These are phyloP conservation scores for Alternaria incomplexa DNA, from an alignment of 2,329 filamentous ascomycete species.

Conservation along the genomic window DNA sequence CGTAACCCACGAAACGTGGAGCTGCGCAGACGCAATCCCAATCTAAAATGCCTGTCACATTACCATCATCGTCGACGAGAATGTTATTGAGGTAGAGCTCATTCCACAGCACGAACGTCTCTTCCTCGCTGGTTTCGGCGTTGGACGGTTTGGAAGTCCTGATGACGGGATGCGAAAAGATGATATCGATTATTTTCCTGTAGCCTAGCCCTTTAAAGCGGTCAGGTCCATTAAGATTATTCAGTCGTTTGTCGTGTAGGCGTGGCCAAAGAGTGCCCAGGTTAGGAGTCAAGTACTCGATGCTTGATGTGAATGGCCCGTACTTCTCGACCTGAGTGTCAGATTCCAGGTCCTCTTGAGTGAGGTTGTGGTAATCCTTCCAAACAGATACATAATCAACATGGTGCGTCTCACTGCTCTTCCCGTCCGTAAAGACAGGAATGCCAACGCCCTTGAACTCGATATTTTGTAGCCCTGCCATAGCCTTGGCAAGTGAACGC, in stretches of 20 bases:
- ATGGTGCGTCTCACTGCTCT: not conserved
- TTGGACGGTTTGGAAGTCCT: not conserved
- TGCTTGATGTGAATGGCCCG: not conserved
- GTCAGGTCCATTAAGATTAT: not conserved
- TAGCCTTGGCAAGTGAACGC: not conserved
- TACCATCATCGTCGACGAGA: not conserved
- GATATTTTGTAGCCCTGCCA: not conserved
- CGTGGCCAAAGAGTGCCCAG: not conserved
- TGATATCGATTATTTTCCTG: not conserved
- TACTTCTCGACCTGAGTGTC: not conserved
- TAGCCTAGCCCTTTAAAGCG: not conserved
- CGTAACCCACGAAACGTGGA: not conserved
- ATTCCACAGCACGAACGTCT: not conserved
- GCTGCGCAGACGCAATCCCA: not conserved
- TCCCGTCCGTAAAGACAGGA: not conserved
- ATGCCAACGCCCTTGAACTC: not conserved
- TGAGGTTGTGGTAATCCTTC: not conserved
- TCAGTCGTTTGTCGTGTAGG: too few species aligned
- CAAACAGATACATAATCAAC: not conserved
- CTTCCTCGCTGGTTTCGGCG: not conserved
- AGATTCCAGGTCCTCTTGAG: not conserved
- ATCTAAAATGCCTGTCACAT: not conserved
- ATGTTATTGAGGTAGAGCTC: not conserved
- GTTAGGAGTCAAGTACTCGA: not conserved
- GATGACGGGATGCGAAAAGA: not conserved